phyloP scores from a whole-genome alignment of 2,329 filamentous ascomycete species.

The Alternaria sp. region DNA sequence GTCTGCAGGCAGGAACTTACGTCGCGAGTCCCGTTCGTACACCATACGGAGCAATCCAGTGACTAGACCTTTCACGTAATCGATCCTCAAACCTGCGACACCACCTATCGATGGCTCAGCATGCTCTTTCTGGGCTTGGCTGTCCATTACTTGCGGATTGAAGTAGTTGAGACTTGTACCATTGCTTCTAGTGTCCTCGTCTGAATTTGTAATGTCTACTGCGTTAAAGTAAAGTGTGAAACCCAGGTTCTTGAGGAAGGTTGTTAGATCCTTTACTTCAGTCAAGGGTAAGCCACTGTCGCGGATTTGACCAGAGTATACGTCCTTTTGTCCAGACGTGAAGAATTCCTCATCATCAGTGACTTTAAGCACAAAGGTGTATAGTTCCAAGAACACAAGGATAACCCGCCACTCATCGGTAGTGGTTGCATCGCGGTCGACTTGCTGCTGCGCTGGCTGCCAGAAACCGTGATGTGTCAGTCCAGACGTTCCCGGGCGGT shows the following conservation, averaged over 20 bases:
- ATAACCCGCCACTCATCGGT: constrained; percentile 86
- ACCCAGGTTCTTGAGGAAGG: constrained; percentile 88
- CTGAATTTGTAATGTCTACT: constrained; percentile 65
- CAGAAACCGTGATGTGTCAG: constrained; percentile 38
- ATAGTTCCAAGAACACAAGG: constrained; percentile 90
- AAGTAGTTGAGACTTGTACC: constrained; percentile 58
- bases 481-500: constrained; percentile 21
- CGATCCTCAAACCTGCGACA: constrained; percentile 76
- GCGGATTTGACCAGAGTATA: constrained; percentile 44
- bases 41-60: constrained; percentile 85
- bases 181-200: constrained; percentile 56
- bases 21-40: constrained; percentile 91
- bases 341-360: constrained; percentile 98
- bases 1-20: constrained; percentile 80
- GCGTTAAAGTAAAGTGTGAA: constrained; percentile 90
- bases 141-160: constrained; percentile 32
- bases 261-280: constrained; percentile 77
- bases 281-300: constrained; percentile 74
- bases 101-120: constrained; percentile 62
- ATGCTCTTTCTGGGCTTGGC: constrained; percentile 39
- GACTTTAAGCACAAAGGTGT: constrained; percentile 89
- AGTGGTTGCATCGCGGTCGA: constrained; percentile 53
- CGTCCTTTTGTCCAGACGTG: constrained; percentile 57
- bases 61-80: constrained; percentile 80
- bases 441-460: constrained; percentile 45